Conservation (phyloP, 139 green algal species). For the Auxenochlorella protothecoides region DNA sequence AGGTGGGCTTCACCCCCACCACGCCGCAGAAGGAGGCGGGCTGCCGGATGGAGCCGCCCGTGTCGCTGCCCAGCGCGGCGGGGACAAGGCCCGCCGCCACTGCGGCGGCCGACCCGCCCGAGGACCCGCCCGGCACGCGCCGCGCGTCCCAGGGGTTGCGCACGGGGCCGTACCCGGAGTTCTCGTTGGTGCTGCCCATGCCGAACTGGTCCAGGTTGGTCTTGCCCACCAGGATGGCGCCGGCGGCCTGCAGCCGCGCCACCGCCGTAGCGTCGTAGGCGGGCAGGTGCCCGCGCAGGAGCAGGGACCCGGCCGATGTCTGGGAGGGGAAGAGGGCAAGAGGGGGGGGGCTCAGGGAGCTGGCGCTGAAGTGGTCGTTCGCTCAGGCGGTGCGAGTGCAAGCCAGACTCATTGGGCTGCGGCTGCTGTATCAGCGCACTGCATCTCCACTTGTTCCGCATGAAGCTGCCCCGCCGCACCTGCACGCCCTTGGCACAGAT, state of each 20-base stretch:
- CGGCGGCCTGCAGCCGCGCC: slow-evolving; percentile 50
- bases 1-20: slow-evolving; percentile 95
- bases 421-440: too few relatives aligned
- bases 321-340: too few relatives aligned
- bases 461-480: slow-evolving; percentile 23
- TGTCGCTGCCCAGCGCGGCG: slow-evolving; percentile 82
- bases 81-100: slow-evolving; percentile 69
- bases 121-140: slow-evolving; percentile 86
- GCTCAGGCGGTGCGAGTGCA: too few relatives aligned
- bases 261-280: slow-evolving; percentile 68
- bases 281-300: slow-evolving; percentile 62
- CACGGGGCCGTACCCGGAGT: slow-evolving; percentile 56
- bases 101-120: slow-evolving; percentile 85
- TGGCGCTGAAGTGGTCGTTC: too few relatives aligned
- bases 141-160: slow-evolving; percentile 68
- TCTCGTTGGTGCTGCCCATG: slow-evolving; percentile 93
- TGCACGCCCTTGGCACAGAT: slow-evolving; percentile 71
- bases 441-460: too few relatives aligned
- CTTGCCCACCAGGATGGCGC: slow-evolving; percentile 88
- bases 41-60: slow-evolving; percentile 87
- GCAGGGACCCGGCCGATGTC: slow-evolving; percentile 64
- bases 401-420: too few relatives aligned
- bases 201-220: slow-evolving; percentile 98
- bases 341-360: too few relatives aligned
- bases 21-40: slow-evolving; percentile 92